Conservation (phyloP, 352 stramenopile genomes). For the Phytopythium mirpurense region DNA sequence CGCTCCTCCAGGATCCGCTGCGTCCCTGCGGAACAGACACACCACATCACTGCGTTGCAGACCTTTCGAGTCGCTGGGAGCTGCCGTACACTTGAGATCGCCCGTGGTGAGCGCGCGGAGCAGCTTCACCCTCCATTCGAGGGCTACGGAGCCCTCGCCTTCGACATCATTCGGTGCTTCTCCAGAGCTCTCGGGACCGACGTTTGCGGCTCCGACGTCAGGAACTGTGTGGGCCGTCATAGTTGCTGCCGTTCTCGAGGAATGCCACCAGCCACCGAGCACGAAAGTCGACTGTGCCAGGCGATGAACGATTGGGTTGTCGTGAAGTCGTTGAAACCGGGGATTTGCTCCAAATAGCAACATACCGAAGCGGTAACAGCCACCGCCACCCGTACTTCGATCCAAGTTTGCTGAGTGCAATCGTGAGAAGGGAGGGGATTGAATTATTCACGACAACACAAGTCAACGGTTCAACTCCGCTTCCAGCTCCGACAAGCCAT, state of each 20-base stretch:
- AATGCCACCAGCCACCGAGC: too few species aligned
- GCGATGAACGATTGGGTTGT: too few species aligned
- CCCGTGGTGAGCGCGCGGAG: slow-evolving; percentile 24
- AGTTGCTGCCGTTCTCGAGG: too few species aligned
- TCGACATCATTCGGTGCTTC: slow-evolving; percentile 1
- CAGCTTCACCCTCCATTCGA: slow-evolving; percentile 26
- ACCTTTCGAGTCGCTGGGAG: not conserved
- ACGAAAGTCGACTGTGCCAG: too few species aligned
- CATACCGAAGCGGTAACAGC: too few species aligned
- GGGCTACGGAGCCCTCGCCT: slow-evolving; percentile 13
- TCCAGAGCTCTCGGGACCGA: too few species aligned
- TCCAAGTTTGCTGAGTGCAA: not conserved
- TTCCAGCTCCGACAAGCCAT: slow-evolving; percentile 27
- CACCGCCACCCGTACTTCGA: too few species aligned
- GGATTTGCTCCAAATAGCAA: not conserved
- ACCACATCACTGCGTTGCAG: not conserved
- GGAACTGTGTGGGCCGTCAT: too few species aligned
- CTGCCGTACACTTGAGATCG: slow-evolving; percentile 21
- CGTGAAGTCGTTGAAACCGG: not conserved
- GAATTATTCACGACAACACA: too few species aligned
- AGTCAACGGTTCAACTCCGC: slow-evolving; percentile 20
- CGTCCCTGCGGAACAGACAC: slow-evolving; percentile 20
- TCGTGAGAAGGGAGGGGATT: too few species aligned
- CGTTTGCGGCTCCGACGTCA: too few species aligned
- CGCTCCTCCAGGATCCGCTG: slow-evolving; percentile 28